Conservation (phyloP, 306 rosid genomes). For the Cucumis melo region DNA sequence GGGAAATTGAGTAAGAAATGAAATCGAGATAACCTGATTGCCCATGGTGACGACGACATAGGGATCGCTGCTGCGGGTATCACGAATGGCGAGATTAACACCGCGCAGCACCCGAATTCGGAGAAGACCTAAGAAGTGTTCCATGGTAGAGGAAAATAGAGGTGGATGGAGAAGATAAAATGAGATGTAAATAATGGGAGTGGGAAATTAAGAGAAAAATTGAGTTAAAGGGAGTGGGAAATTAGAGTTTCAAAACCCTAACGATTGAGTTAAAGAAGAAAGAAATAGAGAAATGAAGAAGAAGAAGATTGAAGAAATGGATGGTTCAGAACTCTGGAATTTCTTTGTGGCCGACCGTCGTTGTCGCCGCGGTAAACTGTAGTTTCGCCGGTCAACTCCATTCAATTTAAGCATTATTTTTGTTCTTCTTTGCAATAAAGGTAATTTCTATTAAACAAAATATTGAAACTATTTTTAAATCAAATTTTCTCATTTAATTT, state of each 20-base stretch:
- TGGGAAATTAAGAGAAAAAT: neutral
- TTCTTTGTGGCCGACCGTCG: neutral
- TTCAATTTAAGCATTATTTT: neutral
- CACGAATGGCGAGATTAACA: conserved; percentile 55
- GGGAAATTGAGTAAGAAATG: neutral
- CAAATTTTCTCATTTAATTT: too few species aligned
- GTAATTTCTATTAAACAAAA: too few species aligned
- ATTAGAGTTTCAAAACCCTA: neutral
- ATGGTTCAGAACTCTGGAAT: neutral
- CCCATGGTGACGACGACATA: conserved; percentile 37
- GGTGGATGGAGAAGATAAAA: too few species aligned
- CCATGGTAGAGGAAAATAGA: neutral
- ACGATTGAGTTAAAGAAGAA: neutral
- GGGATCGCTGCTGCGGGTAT: conserved; percentile 61
- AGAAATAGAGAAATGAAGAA: neutral
- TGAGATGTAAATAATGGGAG: neutral
- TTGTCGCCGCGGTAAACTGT: neutral
- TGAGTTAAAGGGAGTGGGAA: too few species aligned
- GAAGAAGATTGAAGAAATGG: neutral
- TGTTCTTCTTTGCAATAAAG: neutral
- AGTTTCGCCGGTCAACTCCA: neutral
- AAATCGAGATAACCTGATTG: conserved; percentile 21
- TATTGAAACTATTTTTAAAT: too few species aligned
- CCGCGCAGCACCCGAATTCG: conserved; percentile 56
- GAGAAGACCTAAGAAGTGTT: conserved; percentile 45